Base-by-base conservation (phyloP, 2,329 filamentous ascomycete species). In the Botrytis deweyae region DNA sequence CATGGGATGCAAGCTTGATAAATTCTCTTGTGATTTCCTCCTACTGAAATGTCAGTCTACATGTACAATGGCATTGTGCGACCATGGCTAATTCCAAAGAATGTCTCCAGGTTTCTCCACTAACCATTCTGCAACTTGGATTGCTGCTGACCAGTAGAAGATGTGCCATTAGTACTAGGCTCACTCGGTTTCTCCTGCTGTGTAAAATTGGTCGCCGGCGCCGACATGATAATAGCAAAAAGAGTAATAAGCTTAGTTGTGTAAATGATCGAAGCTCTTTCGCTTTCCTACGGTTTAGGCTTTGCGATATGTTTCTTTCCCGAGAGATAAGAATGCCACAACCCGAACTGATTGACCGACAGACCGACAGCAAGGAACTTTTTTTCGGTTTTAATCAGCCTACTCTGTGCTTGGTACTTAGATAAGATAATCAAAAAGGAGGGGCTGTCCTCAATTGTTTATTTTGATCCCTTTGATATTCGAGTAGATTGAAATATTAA, bases 1-100 rank as follows among this genome's bases (percentile, higher is more conserved):
- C 70, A 89, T 63, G 86, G 86, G 73, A 87, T 87, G 76, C 87
- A 84, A 18, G 81, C 82, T 72, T 83, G 82, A 70, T 83, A 83
- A 52, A 83, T 72, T 67, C 70, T 52, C 46, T 72, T 72, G 20
- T 72, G 70, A 10, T 67, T 72, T 33, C 70, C 70, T 67, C 63
- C 70, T 55, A 59, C 29, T 46, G 36, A 44, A 44, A 59, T 22
- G 29, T 72, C 22, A 72, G 70, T 36, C 38, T 67, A 29, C 70
- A 44, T 58, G 46, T 42, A 67, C 61, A 42, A 67, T 58, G 25
- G 38, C 36, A 20, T 29, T 58, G 61, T 72, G 70, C 29, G 70
- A 72, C 70, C 12, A 59, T 58, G 38, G 38, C 52, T 22, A 29
- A 72, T 69, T 69, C 36, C 42, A 59, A 20, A 55, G 20, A 42